phyloP scores from a whole-genome alignment of 495 filamentous ascomycete species.

The Tetracladium marchalianum region DNA sequence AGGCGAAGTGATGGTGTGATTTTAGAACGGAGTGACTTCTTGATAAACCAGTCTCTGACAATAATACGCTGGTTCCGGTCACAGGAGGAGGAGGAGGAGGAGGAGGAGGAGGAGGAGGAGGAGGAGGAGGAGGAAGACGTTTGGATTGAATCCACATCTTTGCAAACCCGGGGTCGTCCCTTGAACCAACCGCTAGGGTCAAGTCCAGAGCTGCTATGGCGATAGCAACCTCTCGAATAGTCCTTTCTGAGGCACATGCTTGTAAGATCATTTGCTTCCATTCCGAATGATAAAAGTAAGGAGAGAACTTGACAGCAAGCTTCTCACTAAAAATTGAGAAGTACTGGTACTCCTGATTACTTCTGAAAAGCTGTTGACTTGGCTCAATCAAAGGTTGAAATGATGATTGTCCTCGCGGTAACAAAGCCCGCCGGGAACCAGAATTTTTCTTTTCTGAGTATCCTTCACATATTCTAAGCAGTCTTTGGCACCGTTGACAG shows the following conservation, averaged over 20 bases:
- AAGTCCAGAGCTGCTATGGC: conserved; percentile 55
- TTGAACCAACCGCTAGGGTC: conserved; percentile 16
- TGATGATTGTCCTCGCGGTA: conserved; percentile 1
- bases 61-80: no score
- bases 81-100: no score
- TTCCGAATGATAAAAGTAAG: conserved; percentile 48
- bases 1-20: conserved; percentile 4
- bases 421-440: conserved; percentile 1
- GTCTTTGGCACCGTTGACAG: conserved; percentile 39
- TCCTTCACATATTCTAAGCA: conserved; percentile 43
- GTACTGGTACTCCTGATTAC: conserved; percentile 37
- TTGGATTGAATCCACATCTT: no score
- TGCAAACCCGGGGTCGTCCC: no score
- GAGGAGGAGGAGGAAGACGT: no score
- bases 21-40: no score
- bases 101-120: no score
- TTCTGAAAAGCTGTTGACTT: conserved; percentile 1
- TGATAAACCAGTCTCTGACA: no score
- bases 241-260: conserved; percentile 45
- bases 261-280: conserved; percentile 49
- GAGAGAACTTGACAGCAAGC: conserved; percentile 45
- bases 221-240: conserved; percentile 53
- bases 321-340: conserved; percentile 48
- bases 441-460: conserved; percentile 24
- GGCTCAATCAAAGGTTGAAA: conserved; percentile 1